Evolutionary conservation across 805 yeast species (phyloP), one percentile per base, ranked within the genome.

Genomic region (Zygotorulaspora danielsina): DNA sequence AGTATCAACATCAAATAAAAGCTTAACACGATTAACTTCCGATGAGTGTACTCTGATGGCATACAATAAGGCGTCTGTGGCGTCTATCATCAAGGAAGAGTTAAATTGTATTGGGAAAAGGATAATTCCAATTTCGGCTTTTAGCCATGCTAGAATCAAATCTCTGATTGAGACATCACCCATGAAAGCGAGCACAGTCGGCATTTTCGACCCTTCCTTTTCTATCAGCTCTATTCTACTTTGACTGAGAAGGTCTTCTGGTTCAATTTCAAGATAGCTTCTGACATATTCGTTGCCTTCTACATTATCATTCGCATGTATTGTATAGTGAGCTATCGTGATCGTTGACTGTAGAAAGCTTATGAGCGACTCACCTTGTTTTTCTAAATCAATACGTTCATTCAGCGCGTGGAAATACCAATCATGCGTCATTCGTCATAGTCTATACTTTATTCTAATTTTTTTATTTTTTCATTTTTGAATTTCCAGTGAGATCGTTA

Each of bases 111-210:
- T 16, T 0, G 59, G 52, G 38, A 55, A 50, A 5, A 55, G 34
- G 4, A 61, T 34, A 4, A 51, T 37, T 12, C 66, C 64, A 7
- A 41, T 39, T 9, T 50, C 51, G 2, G 50, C 42, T 34, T 53
- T 56, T 9, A 65, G 39, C 65, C 65, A 62, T 6, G 57, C 52
- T 1, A 54, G 28, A 16, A 61, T 17, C 8, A 19, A 19, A 11
- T 39, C 39, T 13, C 24, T 25, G 6, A 31, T 27, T 5, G 35
- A 28, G 11, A 40, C 30, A 9, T 44, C 38, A 2, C 54, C 54
- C 11, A 41, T 20, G 19, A 37, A 59, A 30, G 29, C 33, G 35
- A 28, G 41, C 31, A 41, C 44, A 30, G 39, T 53, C 48, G 40
- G 55, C 36, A 39, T 16, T 38, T 38, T 17, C 37, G 43, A 20